phyloP scores from a whole-genome alignment of 2,329 filamentous ascomycete species.

The Colletotrichum sp. region DNA sequence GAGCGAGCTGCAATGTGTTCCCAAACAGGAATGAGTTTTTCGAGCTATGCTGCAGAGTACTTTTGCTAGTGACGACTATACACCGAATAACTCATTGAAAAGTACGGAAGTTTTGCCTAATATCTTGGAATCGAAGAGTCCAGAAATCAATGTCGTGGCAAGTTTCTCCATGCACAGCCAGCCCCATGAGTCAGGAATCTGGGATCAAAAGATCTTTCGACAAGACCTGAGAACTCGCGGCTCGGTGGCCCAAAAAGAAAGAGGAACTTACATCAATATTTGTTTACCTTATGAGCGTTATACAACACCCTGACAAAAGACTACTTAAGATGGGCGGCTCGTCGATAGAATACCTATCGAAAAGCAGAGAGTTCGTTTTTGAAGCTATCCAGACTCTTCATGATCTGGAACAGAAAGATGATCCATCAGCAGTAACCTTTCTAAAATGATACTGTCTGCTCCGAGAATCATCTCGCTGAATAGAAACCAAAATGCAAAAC shows the following conservation, averaged over 20 bases:
- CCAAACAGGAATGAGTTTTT: not conserved
- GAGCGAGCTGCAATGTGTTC: not conserved
- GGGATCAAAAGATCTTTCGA: not conserved
- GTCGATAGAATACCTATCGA: too few species aligned
- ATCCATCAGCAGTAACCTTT: too few species aligned
- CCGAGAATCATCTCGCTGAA: too few species aligned
- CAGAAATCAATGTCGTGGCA: not conserved
- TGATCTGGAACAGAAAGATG: too few species aligned
- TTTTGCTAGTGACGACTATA: not conserved
- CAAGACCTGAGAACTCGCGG: not conserved
- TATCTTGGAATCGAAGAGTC: not conserved
- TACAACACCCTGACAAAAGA: not conserved
- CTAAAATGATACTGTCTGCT: too few species aligned
- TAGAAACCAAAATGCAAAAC: not conserved
- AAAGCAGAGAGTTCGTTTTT: too few species aligned
- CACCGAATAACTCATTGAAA: not conserved
- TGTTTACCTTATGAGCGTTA: not conserved
- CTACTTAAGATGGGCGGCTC: not conserved
- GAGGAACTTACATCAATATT: not conserved
- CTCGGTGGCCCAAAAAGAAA: not conserved
- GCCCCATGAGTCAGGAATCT: not conserved
- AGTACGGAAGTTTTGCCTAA: accelerated
- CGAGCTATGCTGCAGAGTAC: not conserved
- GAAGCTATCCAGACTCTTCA: too few species aligned
- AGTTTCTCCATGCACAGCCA: not conserved